Percentiles rank a stretch among this genome's conserved stretches.
Evolutionary conservation across 768 basidiomycete species (phyloP).

Genomic region (Zangia roseola): DNA sequence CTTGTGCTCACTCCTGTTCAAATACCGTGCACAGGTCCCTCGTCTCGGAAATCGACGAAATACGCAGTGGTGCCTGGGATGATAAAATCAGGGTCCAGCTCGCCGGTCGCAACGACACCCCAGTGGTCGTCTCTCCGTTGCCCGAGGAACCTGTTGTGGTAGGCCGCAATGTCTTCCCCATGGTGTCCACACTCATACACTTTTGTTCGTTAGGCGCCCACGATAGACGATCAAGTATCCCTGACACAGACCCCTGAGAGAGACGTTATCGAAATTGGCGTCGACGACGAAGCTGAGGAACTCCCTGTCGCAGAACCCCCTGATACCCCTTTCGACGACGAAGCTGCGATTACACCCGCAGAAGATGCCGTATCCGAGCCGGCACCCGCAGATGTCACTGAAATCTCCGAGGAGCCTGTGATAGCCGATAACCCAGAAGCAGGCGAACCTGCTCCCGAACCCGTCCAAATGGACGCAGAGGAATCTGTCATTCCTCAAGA

Average conservation of each 20-base stretch:
- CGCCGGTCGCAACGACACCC: slow-evolving; percentile 13
- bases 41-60: slow-evolving; percentile 72
- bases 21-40: slow-evolving; percentile 45
- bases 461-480: slow-evolving; percentile 11
- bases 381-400: slow-evolving; percentile 4
- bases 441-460: neutral
- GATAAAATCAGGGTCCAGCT: slow-evolving; percentile 43
- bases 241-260: slow-evolving; percentile 1
- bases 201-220: too few relatives aligned
- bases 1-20: neutral
- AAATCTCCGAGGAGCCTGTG: slow-evolving; percentile 10
- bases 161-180: neutral
- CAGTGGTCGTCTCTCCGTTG: neutral
- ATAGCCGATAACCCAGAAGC: slow-evolving; percentile 6
- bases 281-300: slow-evolving; percentile 7
- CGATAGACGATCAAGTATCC: neutral
- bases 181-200: neutral
- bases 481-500: slow-evolving; percentile 13
- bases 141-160: slow-evolving; percentile 8
- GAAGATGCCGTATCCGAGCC: slow-evolving; percentile 10
- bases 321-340: slow-evolving; percentile 5
- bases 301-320: neutral
- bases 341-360: neutral
- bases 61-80: slow-evolving; percentile 68
- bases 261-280: neutral